A percentile compares a stretch with the other conserved stretches of the same genome.
Conservation (phyloP, 306 rosid genomes). For the Phaseolus lunatus region DNA sequence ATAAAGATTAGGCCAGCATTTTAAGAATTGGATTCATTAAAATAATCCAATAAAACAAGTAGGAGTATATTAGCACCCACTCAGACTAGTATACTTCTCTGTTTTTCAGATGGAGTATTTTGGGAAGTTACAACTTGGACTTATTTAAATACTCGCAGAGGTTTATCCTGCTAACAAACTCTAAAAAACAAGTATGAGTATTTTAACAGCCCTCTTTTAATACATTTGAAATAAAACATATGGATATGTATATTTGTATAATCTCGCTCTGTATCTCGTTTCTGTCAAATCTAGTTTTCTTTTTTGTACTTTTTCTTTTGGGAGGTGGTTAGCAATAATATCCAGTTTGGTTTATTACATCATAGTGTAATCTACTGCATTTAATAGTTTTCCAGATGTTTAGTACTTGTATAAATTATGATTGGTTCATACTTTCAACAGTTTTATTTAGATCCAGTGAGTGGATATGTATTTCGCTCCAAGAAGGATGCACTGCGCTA, state of each 20-base stretch:
- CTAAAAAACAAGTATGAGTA: background rate
- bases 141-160: background rate
- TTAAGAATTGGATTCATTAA: constrained; percentile 3
- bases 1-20: background rate
- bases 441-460: constrained; percentile 10
- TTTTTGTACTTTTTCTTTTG: background rate
- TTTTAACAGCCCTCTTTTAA: background rate
- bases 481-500: constrained; percentile 21
- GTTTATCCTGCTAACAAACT: background rate
- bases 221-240: background rate
- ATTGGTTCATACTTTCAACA: constrained; percentile 10
- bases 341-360: background rate
- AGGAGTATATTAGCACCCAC: background rate
- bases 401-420: background rate
- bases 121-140: background rate
- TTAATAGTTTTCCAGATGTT: background rate
- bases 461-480: constrained; percentile 6
- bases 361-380: constrained; percentile 12
- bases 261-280: background rate
- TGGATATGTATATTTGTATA: background rate
- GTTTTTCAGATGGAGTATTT: background rate
- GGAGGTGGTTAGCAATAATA: background rate
- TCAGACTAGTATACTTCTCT: background rate
- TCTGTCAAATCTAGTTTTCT: background rate
- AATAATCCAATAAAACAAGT: background rate